A percentile compares a stretch with the other conserved stretches of the same genome.
Conservation (phyloP, 345 rosid genomes). For the Rhodamnia argentea region DNA sequence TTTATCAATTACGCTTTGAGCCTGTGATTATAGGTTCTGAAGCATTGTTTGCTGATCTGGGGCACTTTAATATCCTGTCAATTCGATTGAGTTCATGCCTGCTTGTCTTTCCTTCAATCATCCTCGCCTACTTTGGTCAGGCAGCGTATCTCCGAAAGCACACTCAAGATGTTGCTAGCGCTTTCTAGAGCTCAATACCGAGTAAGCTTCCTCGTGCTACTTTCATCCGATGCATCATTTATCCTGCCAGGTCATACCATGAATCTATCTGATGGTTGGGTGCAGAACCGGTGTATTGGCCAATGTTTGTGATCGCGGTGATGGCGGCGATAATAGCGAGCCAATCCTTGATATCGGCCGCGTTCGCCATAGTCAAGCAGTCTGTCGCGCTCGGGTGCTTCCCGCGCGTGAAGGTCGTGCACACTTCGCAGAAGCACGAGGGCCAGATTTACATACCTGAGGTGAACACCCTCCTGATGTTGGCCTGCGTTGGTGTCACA, state of each 20-base stretch:
- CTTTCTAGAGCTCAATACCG: slow-evolving; percentile 20
- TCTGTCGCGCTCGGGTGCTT: slow-evolving; percentile 20
- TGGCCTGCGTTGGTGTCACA: slow-evolving; percentile 21
- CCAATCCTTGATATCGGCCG: slow-evolving; percentile 22
- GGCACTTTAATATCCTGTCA: slow-evolving; percentile 19
- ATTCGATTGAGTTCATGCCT: slow-evolving; percentile 17
- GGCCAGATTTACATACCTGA: slow-evolving; percentile 28
- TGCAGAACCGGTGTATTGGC: slow-evolving; percentile 22
- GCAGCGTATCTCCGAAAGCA: slow-evolving; percentile 14
- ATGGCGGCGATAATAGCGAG: slow-evolving; percentile 25
- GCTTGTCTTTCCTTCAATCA: slow-evolving; percentile 14
- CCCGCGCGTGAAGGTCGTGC: slow-evolving; percentile 20
- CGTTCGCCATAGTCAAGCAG: slow-evolving; percentile 26
- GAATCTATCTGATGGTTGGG: background rate
- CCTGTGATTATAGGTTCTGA: slow-evolving; percentile 10
- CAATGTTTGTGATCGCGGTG: slow-evolving; percentile 17
- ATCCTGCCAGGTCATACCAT: background rate
- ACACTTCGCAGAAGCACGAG: slow-evolving; percentile 11
- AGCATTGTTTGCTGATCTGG: slow-evolving; percentile 35
- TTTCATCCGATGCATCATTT: background rate
- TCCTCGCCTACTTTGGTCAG: slow-evolving; percentile 24
- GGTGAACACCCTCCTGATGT: slow-evolving; percentile 20
- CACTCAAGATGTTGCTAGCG: background rate
- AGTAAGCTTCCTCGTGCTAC: background rate
- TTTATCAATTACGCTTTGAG: background rate